Evolutionary conservation across 2,329 filamentous ascomycete genomes (phyloP).

Genomic region (Aspergillus clavatus): DNA sequence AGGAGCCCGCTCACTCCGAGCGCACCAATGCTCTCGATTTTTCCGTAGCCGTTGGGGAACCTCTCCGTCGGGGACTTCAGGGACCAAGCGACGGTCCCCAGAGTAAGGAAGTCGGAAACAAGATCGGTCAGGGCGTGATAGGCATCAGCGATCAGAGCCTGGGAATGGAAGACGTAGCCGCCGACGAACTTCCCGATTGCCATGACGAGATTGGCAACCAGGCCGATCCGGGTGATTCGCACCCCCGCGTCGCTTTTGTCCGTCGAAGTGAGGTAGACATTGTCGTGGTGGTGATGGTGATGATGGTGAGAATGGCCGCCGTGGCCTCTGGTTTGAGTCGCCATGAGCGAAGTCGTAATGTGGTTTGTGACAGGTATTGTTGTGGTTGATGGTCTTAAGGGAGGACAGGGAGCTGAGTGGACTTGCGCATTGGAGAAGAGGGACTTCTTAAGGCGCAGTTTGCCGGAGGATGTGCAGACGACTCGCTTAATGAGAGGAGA

Average conservation of each 20-base stretch:
- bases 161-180: conserved; percentile 91
- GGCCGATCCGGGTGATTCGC: conserved; percentile 82
- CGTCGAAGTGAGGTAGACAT: conserved; percentile 70
- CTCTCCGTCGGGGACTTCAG: conserved; percentile 74
- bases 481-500: conserved; percentile 19
- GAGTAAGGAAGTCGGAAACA: conserved; percentile 87
- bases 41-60: conserved; percentile 91
- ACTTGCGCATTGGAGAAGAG: conserved; percentile 10
- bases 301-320: conserved; percentile 54
- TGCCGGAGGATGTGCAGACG: conserved; percentile 17
- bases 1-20: conserved; percentile 90
- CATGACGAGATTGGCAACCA: conserved; percentile 90
- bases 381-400: conserved; percentile 11
- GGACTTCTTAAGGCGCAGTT: conserved; percentile 11
- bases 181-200: conserved; percentile 87
- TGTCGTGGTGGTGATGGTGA: conserved; percentile 77
- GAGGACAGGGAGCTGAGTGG: conserved; percentile 11
- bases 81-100: conserved; percentile 92
- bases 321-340: conserved; percentile 46
- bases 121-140: conserved; percentile 95
- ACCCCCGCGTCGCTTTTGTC: conserved; percentile 92
- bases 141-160: conserved; percentile 86
- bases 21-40: conserved; percentile 93
- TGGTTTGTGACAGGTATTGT: conserved; percentile 21
- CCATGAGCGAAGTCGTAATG: conserved; percentile 27